phyloP scores from a whole-genome alignment of 352 stramenopile species.

The Globisporangium cylindrosporum region DNA sequence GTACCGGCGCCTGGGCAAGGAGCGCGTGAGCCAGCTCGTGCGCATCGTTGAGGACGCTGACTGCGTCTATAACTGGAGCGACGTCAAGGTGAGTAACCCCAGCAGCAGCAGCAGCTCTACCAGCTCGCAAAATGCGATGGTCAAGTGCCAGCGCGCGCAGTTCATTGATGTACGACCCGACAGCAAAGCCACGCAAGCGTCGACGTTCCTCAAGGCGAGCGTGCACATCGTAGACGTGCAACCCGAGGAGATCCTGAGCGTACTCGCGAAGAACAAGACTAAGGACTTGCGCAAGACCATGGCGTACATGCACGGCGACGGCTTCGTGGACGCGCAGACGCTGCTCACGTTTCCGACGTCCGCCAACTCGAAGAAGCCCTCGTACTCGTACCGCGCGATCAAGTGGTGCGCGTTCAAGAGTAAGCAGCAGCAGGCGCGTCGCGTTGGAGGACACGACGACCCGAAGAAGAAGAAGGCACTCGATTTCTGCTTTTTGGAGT shows the following conservation, averaged over 20 bases:
- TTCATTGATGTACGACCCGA: constrained; percentile 57
- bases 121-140: constrained; percentile 14
- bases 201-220: constrained; percentile 59
- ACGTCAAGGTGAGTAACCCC: constrained; percentile 21
- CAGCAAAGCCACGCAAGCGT: constrained; percentile 36
- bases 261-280: constrained; percentile 53
- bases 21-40: constrained; percentile 68
- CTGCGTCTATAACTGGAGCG: constrained; percentile 67
- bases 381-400: constrained; percentile 58
- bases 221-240: constrained; percentile 60
- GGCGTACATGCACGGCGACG: constrained; percentile 43
- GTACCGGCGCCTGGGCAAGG: constrained; percentile 76
- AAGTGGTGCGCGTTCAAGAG: constrained; percentile 53
- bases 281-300: constrained; percentile 52
- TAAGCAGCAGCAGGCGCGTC: background rate
- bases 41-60: constrained; percentile 79
- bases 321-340: constrained; percentile 25
- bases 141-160: constrained; percentile 42
- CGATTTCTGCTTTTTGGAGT: constrained; percentile 77
- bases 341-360: constrained; percentile 69
- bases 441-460: background rate
- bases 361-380: constrained; percentile 34
- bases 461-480: constrained; percentile 21
- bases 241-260: constrained; percentile 58
- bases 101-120: background rate